Percentiles rank a stretch among this genome's conserved stretches.
Evolutionary conservation across 768 basidiomycete genomes (phyloP).

Genomic region (Mycena rosella): DNA sequence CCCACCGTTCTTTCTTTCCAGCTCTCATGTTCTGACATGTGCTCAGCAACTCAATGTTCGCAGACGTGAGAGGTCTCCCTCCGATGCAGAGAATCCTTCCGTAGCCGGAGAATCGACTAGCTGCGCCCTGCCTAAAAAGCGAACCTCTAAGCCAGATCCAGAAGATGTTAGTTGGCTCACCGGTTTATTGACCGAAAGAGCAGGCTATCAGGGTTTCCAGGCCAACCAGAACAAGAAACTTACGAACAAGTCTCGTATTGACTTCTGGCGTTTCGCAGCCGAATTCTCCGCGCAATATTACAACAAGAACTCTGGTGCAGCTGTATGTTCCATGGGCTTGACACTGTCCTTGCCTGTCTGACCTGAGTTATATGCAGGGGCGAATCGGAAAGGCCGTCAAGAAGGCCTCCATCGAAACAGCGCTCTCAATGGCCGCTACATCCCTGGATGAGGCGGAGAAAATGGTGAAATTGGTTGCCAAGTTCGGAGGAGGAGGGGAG

Average conservation of each 20-base stretch:
- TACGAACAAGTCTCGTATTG: slow-evolving; percentile 1
- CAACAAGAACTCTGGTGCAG: neutral
- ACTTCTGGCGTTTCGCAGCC: slow-evolving; percentile 1
- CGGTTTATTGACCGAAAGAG: neutral
- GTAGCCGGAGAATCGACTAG: neutral
- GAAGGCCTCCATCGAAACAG: slow-evolving; percentile 6
- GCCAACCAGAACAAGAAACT: neutral
- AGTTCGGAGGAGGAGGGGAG: neutral
- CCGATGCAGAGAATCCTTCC: neutral
- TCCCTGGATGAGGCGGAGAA: slow-evolving; percentile 7
- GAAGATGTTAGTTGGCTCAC: neutral
- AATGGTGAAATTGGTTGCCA: slow-evolving; percentile 3
- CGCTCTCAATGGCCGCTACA: neutral
- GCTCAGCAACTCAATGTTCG: neutral
- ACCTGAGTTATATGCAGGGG: neutral
- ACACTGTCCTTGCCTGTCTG: neutral
- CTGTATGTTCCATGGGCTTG: neutral
- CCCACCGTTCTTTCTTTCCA: neutral
- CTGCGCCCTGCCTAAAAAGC: neutral
- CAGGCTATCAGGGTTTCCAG: neutral
- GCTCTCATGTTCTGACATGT: neutral
- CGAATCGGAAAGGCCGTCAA: neutral
- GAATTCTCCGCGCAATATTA: neutral
- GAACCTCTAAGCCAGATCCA: neutral
- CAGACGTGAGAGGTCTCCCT: neutral